Conservation (phyloP, 2,329 filamentous ascomycete species). For the Phaeosphaeriaceae sp. region DNA sequence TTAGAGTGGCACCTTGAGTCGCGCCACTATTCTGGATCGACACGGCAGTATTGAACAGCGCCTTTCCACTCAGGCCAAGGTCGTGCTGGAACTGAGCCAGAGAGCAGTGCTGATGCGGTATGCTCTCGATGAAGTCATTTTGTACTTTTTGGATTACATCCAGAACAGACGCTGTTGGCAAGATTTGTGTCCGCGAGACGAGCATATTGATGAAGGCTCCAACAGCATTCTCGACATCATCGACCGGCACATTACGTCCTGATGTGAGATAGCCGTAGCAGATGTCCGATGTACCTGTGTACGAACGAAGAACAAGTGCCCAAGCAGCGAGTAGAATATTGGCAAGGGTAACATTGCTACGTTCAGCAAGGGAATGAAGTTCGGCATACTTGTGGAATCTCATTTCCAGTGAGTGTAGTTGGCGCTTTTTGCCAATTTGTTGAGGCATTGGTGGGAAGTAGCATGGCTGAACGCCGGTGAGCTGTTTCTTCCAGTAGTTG, state of each 20-base stretch:
- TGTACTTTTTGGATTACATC: slow-evolving; percentile 37
- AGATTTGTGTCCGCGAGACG: slow-evolving; percentile 31
- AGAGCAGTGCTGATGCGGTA: slow-evolving; percentile 44
- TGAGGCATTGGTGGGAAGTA: slow-evolving; percentile 39
- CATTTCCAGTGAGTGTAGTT: slow-evolving; percentile 37
- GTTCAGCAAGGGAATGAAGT: slow-evolving; percentile 37
- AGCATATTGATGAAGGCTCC: slow-evolving; percentile 56
- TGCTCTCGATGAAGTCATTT: slow-evolving; percentile 38
- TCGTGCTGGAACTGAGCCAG: slow-evolving; percentile 57
- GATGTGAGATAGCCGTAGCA: slow-evolving; percentile 49
- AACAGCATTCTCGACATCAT: slow-evolving; percentile 55
- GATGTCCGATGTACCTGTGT: slow-evolving; percentile 39
- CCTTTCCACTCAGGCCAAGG: slow-evolving; percentile 41
- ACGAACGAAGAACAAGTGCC: slow-evolving; percentile 40
- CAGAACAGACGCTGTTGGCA: slow-evolving; percentile 20
- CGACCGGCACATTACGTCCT: slow-evolving; percentile 53
- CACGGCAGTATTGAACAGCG: slow-evolving; percentile 58
- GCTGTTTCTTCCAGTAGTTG: slow-evolving; percentile 41
- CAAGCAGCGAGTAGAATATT: slow-evolving; percentile 43
- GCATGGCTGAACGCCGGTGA: slow-evolving; percentile 39
- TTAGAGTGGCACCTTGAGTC: slow-evolving; percentile 3
- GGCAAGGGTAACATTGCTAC: slow-evolving; percentile 36
- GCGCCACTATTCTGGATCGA: slow-evolving; percentile 38
- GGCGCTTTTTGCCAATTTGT: slow-evolving; percentile 29
- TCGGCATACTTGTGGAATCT: slow-evolving; percentile 38